Percentiles rank a stretch among this genome's conserved stretches.
Evolutionary conservation across 176 grass and related monocot genomes (phyloP).

Genomic region (Elaeis guineensis): DNA sequence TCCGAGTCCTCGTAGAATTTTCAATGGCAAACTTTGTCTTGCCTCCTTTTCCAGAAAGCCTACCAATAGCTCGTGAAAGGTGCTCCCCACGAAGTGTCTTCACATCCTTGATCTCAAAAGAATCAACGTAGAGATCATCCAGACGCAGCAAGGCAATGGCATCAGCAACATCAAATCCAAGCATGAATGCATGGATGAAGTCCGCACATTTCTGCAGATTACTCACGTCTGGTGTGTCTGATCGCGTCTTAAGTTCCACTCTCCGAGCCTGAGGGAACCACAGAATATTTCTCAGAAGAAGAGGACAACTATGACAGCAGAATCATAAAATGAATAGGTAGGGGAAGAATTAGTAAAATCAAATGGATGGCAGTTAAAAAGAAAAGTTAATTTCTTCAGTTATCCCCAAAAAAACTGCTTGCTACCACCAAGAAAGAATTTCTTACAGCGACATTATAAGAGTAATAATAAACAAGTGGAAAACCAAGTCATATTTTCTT

Average conservation of each 20-base stretch:
- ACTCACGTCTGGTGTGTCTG: constrained; percentile 76
- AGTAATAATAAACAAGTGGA: too few relatives aligned
- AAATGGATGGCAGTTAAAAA: too few relatives aligned
- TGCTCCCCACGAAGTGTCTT: constrained; percentile 88
- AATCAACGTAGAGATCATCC: constrained; percentile 80
- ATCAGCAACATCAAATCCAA: constrained; percentile 74
- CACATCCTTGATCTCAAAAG: constrained; percentile 96
- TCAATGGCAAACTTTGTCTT: constrained; percentile 90
- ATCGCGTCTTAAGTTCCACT: constrained; percentile 81
- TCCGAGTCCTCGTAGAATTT: constrained; percentile 84
- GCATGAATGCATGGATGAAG: constrained; percentile 86
- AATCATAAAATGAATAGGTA: background rate
- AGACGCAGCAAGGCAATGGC: constrained; percentile 59
- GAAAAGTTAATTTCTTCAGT: too few relatives aligned
- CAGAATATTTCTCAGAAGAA: background rate
- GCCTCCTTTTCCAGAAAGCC: constrained; percentile 82
- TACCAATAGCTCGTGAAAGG: constrained; percentile 75
- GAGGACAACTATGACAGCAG: too few relatives aligned
- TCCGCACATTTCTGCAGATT: constrained; percentile 78
- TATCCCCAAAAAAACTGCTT: too few relatives aligned
- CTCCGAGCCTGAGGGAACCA: constrained; percentile 40
- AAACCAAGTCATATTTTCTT: too few relatives aligned
- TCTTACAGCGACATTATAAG: too few relatives aligned
- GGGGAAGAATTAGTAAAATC: too few relatives aligned
- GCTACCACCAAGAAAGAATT: too few relatives aligned